Percentiles rank a stretch among this genome's conserved stretches.
These are phyloP conservation scores for Blastocystis sp. DNA, from an alignment of 352 stramenopile genomes.

Conservation along the genomic window DNA sequence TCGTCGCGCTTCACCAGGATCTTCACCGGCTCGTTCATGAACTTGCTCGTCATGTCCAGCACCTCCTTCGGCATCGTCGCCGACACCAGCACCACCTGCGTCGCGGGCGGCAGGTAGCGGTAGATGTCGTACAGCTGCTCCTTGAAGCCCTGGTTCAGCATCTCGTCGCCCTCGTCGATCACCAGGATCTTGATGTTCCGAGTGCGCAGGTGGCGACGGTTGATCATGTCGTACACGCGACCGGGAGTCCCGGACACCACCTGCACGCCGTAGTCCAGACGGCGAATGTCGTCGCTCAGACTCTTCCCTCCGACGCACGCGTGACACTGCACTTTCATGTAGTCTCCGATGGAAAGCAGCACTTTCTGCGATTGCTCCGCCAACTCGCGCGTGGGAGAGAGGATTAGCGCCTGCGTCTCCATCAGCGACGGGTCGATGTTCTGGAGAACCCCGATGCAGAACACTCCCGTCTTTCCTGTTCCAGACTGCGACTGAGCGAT, in stretches of 20 bases:
- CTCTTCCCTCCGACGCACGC: constrained; percentile 64
- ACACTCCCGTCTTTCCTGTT: constrained; percentile 80
- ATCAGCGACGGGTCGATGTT: constrained; percentile 80
- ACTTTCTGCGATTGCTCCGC: constrained; percentile 93
- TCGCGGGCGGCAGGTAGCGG: constrained; percentile 67
- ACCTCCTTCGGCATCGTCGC: constrained; percentile 84
- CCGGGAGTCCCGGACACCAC: constrained; percentile 91
- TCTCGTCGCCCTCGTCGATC: constrained; percentile 95
- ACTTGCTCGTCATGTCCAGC: constrained; percentile 88
- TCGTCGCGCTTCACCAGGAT: constrained; percentile 93
- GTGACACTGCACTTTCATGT: constrained; percentile 90
- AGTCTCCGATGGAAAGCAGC: constrained; percentile 84
- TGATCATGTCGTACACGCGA: constrained; percentile 93
- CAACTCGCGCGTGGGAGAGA: constrained; percentile 89
- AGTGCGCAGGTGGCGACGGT: constrained; percentile 79
- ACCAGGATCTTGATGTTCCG: constrained; percentile 84
- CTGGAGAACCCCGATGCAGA: constrained; percentile 77
- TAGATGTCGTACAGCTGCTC: constrained; percentile 98
- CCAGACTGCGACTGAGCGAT: constrained; percentile 92
- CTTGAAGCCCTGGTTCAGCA: constrained; percentile 94
- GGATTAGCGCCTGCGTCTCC: constrained; percentile 85
- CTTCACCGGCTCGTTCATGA: constrained; percentile 93
- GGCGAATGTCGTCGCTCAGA: constrained; percentile 82
- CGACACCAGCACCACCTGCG: constrained; percentile 81
- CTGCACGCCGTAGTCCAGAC: constrained; percentile 84